Evolutionary conservation across 495 filamentous ascomycete species (phyloP).

Genomic region (Neurospora pannonica): DNA sequence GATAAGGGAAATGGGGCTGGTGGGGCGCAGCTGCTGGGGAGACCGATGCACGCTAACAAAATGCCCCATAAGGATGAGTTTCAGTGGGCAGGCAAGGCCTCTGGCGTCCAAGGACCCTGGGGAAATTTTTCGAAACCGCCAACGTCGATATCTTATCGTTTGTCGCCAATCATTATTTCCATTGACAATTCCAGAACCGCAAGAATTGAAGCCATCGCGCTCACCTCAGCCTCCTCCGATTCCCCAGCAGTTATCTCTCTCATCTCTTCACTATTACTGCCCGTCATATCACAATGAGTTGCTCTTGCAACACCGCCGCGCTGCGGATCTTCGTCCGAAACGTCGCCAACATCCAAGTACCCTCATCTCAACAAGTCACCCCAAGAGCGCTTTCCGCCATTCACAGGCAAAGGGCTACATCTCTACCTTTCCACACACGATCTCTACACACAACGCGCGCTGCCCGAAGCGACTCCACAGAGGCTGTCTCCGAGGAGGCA

Average conservation of each 20-base stretch:
- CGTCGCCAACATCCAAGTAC: constrained; percentile 35
- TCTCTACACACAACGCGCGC: background rate
- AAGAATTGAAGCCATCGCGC: background rate
- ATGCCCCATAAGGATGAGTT: background rate
- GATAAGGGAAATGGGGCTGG: background rate
- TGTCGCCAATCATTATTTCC: background rate
- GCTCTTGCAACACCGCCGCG: constrained; percentile 36
- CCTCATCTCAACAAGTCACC: constrained; percentile 1
- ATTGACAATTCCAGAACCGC: background rate
- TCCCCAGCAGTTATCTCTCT: background rate
- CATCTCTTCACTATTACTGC: too few species aligned
- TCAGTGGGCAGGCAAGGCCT: background rate
- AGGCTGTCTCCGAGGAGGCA: background rate
- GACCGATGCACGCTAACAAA: background rate
- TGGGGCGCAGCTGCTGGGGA: background rate
- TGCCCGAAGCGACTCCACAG: background rate
- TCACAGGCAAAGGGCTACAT: background rate
- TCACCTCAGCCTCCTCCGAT: background rate
- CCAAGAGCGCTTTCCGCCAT: constrained; percentile 1
- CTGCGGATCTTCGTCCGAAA: constrained; percentile 40
- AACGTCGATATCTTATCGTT: background rate
- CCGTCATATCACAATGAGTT: too few species aligned
- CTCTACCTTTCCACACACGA: background rate
- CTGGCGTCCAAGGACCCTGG: background rate
- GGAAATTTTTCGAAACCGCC: constrained; percentile 4